phyloP scores from a whole-genome alignment of 768 basidiomycete genomes.

The Suillus lakei region DNA sequence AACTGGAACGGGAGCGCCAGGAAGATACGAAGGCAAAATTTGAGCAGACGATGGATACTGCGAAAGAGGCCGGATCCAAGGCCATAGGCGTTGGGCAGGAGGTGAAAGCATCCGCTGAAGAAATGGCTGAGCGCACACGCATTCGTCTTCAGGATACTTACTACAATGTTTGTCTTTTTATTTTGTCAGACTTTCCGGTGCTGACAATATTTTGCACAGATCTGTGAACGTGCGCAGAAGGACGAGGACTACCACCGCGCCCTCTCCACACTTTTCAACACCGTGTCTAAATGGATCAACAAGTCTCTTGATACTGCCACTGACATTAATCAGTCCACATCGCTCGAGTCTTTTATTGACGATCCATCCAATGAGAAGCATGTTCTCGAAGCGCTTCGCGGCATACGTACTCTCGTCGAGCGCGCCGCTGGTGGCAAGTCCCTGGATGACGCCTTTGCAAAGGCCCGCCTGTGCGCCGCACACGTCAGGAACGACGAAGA shows the following conservation, averaged over 20 bases:
- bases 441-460: conserved; percentile 51
- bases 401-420: conserved; percentile 47
- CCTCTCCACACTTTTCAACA: conserved; percentile 59
- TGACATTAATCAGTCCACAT: conserved; percentile 45
- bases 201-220: conserved; percentile 37
- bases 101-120: conserved; percentile 46
- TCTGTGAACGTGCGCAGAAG: conserved; percentile 66
- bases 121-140: conserved; percentile 47
- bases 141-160: conserved; percentile 55
- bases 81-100: conserved; percentile 60
- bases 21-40: conserved; percentile 58
- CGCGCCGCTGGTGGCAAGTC: conserved; percentile 55
- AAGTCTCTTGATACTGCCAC: conserved; percentile 54
- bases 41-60: conserved; percentile 69
- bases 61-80: conserved; percentile 59
- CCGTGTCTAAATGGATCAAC: conserved; percentile 62
- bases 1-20: conserved; percentile 39
- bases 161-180: conserved; percentile 45
- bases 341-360: conserved; percentile 58
- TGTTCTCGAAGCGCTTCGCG: conserved; percentile 53
- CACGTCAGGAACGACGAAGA: conserved; percentile 58
- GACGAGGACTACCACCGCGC: conserved; percentile 63
- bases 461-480: conserved; percentile 47
- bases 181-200: too few species aligned
- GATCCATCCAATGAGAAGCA: conserved; percentile 71